These are phyloP conservation scores for Trametopsis cervina DNA, from an alignment of 768 basidiomycete species.

Conservation along the genomic window DNA sequence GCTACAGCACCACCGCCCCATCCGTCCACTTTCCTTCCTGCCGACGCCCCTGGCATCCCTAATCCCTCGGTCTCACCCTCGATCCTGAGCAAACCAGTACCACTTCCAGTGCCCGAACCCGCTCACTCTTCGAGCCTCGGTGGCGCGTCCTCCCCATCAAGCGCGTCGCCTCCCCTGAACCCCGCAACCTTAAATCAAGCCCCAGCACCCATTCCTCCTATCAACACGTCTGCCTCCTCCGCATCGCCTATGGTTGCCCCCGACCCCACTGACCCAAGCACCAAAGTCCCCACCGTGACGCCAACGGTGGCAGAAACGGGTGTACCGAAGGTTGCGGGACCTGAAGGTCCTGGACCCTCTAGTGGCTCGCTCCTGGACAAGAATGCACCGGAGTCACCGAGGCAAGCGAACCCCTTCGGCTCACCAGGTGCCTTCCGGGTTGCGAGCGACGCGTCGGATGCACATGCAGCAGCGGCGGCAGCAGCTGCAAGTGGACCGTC, in stretches of 20 bases:
- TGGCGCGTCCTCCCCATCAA: conserved; percentile 11
- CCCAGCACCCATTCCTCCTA: conserved; percentile 16
- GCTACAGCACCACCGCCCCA: conserved; percentile 10
- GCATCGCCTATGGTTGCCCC: conserved; percentile 22
- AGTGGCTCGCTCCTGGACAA: conserved; percentile 57
- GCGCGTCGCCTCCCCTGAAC: conserved; percentile 22
- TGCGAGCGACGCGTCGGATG: not conserved
- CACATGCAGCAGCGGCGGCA: not conserved
- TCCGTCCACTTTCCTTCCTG: conserved; percentile 9
- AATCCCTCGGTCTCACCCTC: conserved; percentile 4
- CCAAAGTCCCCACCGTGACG: conserved; percentile 27
- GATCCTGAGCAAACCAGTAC: conserved; percentile 1
- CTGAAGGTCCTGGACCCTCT: conserved; percentile 55
- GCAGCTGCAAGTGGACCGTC: conserved; percentile 3
- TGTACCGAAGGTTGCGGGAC: conserved; percentile 56
- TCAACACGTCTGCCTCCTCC: conserved; percentile 14
- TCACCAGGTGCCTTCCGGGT: not conserved
- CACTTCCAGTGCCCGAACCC: not conserved
- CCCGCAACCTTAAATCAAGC: conserved; percentile 25
- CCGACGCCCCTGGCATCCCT: not conserved
- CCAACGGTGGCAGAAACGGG: conserved; percentile 76
- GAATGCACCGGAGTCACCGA: conserved; percentile 15
- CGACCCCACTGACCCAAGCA: conserved; percentile 22
- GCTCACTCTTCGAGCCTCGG: not conserved
- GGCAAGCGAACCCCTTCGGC: not conserved